These are phyloP conservation scores for Metschnikowia cubensis DNA, from an alignment of 805 yeast species.

Conservation along the genomic window DNA sequence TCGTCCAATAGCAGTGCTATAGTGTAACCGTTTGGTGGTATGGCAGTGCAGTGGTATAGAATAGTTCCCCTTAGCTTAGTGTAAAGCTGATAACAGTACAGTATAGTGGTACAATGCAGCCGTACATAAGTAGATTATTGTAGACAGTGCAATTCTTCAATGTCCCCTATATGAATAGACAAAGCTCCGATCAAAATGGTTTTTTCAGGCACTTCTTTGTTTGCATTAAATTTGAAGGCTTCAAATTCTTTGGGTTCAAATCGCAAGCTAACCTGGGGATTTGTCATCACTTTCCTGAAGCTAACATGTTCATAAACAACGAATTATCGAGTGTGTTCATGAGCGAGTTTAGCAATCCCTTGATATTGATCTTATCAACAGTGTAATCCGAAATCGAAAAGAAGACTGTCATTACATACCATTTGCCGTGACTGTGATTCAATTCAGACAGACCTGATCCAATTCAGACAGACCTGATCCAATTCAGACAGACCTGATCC, in stretches of 20 bases:
- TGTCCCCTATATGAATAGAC: slow-evolving; percentile 14
- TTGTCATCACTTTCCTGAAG: slow-evolving; percentile 12
- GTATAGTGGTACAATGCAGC: no score
- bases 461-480: no score
- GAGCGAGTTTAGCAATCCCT: slow-evolving; percentile 18
- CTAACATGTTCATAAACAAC: slow-evolving; percentile 2
- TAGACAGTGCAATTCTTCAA: no score
- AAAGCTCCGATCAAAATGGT: neutral
- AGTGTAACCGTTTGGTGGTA: no score
- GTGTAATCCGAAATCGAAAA: slow-evolving; percentile 37
- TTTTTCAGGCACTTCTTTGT: slow-evolving; percentile 3
- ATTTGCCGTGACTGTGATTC: slow-evolving; percentile 4
- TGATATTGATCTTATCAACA: slow-evolving; percentile 31
- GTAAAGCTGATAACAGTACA: no score
- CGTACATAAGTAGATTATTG: no score
- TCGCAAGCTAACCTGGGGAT: slow-evolving; percentile 11
- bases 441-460: no score
- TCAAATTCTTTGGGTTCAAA: slow-evolving; percentile 20
- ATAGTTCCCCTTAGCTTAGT: no score
- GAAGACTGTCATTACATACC: slow-evolving; percentile 28
- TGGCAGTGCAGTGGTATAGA: no score
- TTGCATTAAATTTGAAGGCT: slow-evolving; percentile 5
- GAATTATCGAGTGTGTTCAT: slow-evolving; percentile 8
- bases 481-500: no score
- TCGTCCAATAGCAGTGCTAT: no score